Percentiles rank a stretch among this genome's conserved stretches.
Conservation (phyloP, 129 eudicot species). For the Deinandra increscens region DNA sequence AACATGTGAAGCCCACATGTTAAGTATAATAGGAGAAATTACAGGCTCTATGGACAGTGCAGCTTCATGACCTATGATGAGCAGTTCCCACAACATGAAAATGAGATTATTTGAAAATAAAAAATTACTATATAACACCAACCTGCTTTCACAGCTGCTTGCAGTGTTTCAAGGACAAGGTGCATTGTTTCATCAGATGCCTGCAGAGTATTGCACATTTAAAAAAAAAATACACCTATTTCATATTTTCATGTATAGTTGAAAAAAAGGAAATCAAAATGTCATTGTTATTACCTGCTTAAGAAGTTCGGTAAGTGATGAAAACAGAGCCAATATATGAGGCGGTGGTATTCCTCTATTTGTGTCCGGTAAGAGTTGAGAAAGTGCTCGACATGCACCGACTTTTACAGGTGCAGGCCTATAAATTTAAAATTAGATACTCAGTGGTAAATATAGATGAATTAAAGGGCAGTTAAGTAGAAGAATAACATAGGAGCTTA, state of each 20-base stretch:
- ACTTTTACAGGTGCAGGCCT: slow-evolving; percentile 95
- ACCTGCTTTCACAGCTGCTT: slow-evolving; percentile 85
- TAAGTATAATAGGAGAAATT: slow-evolving; percentile 84
- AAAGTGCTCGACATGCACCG: slow-evolving; percentile 90
- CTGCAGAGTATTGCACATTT: slow-evolving; percentile 37
- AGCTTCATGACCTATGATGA: slow-evolving; percentile 66
- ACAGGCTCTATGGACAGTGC: slow-evolving; percentile 70
- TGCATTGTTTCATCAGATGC: slow-evolving; percentile 98
- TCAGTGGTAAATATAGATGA: neutral
- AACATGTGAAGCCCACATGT: slow-evolving; percentile 90
- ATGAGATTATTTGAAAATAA: neutral
- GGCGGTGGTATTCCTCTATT: slow-evolving; percentile 62
- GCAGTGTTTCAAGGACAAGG: slow-evolving; percentile 91
- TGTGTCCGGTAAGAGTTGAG: slow-evolving; percentile 76
- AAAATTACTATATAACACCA: slow-evolving; percentile 10
- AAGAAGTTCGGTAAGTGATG: slow-evolving; percentile 86
- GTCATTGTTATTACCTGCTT: slow-evolving; percentile 55
- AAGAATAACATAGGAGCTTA: slow-evolving; percentile 29
- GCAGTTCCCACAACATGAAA: slow-evolving; percentile 17
- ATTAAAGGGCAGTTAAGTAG: neutral
- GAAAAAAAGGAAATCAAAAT: slow-evolving; percentile 1
- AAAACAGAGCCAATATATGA: slow-evolving; percentile 60
- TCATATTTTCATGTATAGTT: slow-evolving; percentile 26
- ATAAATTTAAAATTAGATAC: slow-evolving; percentile 1
- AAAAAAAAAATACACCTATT: slow-evolving; percentile 16